These are phyloP conservation scores for Alternaria hordeiaustralica DNA, from an alignment of 2,329 filamentous ascomycete genomes.

Conservation along the genomic window DNA sequence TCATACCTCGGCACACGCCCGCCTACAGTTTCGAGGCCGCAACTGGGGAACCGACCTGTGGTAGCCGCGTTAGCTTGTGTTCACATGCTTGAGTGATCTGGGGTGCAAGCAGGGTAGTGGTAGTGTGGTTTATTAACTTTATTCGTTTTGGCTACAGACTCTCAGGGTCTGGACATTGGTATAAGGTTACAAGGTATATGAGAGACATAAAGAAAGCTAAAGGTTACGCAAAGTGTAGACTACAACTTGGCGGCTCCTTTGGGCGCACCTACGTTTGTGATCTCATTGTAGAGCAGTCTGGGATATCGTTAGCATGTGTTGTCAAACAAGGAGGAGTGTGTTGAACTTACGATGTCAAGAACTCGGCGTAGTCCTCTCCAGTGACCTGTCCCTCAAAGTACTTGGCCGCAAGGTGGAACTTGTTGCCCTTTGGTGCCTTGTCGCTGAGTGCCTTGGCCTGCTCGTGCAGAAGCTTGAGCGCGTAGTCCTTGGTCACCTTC, in stretches of 20 bases:
- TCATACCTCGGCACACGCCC: conserved; percentile 15
- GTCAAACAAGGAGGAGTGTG: background rate
- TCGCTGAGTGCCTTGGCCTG: conserved; percentile 76
- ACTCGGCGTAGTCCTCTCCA: conserved; percentile 96
- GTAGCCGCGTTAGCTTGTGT: conserved; percentile 15
- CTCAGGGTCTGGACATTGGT: conserved; percentile 7
- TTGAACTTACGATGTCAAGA: conserved; percentile 77
- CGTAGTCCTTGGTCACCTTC: conserved; percentile 90
- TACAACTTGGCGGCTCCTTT: conserved; percentile 61
- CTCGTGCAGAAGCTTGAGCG: conserved; percentile 85
- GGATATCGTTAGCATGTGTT: conserved; percentile 22
- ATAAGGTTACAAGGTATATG: conserved; percentile 15
- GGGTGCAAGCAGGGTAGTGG: background rate
- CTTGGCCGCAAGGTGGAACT: conserved; percentile 86
- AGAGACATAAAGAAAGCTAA: background rate
- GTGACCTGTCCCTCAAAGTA: conserved; percentile 95
- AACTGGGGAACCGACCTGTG: conserved; percentile 17
- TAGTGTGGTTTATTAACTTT: conserved; percentile 7
- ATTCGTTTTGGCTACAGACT: conserved; percentile 3
- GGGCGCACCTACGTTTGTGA: conserved; percentile 73
- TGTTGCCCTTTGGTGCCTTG: conserved; percentile 85
- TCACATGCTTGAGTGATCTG: conserved; percentile 8
- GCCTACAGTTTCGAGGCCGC: conserved; percentile 21
- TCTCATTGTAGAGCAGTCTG: conserved; percentile 88
- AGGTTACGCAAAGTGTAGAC: background rate